Percentiles rank a stretch among this genome's conserved stretches.
phyloP scores from a whole-genome alignment of 108 stramenopile species.

The Ochromonas danica region DNA sequence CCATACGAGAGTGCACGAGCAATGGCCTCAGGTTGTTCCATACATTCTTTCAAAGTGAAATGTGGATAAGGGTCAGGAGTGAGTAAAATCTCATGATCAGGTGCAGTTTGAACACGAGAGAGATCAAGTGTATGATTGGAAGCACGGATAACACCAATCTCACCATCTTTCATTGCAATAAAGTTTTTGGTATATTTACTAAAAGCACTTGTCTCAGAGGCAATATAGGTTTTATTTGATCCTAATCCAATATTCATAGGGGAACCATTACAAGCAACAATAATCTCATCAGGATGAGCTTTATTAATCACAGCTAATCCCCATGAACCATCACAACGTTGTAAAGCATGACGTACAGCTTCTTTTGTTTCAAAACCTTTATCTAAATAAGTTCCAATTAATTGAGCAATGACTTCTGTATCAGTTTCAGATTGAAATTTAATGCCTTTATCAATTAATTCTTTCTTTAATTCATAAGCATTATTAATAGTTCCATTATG shows the following conservation, averaged over 20 bases:
- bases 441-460: constrained; percentile 74
- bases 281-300: constrained; percentile 79
- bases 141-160: constrained; percentile 88
- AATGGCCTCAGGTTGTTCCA: constrained; percentile 94
- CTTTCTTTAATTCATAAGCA: constrained; percentile 77
- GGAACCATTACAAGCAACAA: constrained; percentile 94
- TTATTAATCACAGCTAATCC: constrained; percentile 73
- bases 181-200: constrained; percentile 96
- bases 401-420: constrained; percentile 96
- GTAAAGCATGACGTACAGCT: constrained; percentile 79
- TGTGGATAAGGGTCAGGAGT: constrained; percentile 88
- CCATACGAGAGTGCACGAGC: constrained; percentile 86
- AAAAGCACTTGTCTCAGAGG: constrained; percentile 95
- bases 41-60: constrained; percentile 79
- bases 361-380: constrained; percentile 51
- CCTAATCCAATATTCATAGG: constrained; percentile 94
- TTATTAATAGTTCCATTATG: constrained; percentile 99
- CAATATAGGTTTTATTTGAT: constrained; percentile 85
- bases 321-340: constrained; percentile 86
- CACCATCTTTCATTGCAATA: constrained; percentile 97
- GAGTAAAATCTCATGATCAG: constrained; percentile 85
- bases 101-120: constrained; percentile 74
- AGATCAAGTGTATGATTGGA: constrained; percentile 84
- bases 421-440: constrained; percentile 88
- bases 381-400: constrained; percentile 76